Evolutionary conservation across 2,329 filamentous ascomycete genomes (phyloP).

Genomic region (Penicillium glabrum): DNA sequence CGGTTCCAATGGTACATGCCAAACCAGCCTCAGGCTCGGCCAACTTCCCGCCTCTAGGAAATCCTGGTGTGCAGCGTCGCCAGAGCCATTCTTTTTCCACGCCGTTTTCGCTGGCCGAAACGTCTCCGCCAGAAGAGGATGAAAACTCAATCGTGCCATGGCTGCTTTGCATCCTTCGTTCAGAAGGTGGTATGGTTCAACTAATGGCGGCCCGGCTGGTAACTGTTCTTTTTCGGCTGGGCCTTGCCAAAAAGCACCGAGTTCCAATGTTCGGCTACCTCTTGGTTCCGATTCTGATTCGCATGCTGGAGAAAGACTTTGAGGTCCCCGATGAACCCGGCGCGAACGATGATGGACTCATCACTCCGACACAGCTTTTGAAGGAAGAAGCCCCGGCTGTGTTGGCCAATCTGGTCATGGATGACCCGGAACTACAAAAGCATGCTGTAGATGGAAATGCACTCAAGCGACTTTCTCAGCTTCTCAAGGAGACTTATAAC

Average conservation of each 20-base stretch:
- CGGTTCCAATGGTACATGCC: constrained; percentile 37
- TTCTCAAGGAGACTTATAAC: constrained; percentile 68
- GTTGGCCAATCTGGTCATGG: constrained; percentile 74
- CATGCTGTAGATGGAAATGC: constrained; percentile 72
- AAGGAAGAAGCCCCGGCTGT: constrained; percentile 72
- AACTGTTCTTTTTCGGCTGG: constrained; percentile 67
- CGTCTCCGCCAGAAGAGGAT: constrained; percentile 54
- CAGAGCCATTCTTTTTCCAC: constrained; percentile 37
- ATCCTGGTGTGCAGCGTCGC: constrained; percentile 37
- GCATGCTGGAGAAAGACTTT: constrained; percentile 60
- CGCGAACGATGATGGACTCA: constrained; percentile 36
- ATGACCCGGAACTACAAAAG: constrained; percentile 76
- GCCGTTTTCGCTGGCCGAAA: constrained; percentile 36
- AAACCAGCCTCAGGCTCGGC: constrained; percentile 33
- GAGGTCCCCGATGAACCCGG: constrained; percentile 41
- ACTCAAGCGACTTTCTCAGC: constrained; percentile 61
- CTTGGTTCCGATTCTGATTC: constrained; percentile 68
- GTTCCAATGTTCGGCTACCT: constrained; percentile 66
- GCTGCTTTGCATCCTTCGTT: constrained; percentile 65
- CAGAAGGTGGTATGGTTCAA: constrained; percentile 58
- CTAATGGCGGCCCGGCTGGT: constrained; percentile 70
- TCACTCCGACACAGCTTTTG: constrained; percentile 52
- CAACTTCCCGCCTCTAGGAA: constrained; percentile 57
- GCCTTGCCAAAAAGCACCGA: constrained; percentile 63
- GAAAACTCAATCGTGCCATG: constrained; percentile 73